These are phyloP conservation scores for Solanum dulcamara DNA, from an alignment of 257 asterid species.

Conservation along the genomic window DNA sequence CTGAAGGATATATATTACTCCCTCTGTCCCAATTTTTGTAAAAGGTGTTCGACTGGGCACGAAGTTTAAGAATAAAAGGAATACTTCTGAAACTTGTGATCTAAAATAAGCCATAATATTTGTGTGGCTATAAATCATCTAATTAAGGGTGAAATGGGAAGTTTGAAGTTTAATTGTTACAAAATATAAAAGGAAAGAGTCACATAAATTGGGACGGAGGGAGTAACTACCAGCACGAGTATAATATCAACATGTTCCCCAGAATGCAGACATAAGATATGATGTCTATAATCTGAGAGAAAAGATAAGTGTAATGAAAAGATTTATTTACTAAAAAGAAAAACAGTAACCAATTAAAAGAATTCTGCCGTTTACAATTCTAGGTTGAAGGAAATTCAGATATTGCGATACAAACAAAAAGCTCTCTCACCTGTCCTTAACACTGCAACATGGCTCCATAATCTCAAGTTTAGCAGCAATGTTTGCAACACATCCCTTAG, in stretches of 20 bases:
- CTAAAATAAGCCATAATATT: neutral
- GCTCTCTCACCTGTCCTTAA: slow-evolving; percentile 74
- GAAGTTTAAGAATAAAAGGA: neutral
- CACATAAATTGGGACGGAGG: neutral
- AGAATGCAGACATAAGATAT: neutral
- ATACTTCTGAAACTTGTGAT: too few species aligned
- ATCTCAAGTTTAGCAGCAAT: slow-evolving; percentile 91
- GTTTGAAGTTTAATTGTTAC: neutral
- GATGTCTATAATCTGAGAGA: neutral
- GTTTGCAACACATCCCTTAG: slow-evolving; percentile 80
- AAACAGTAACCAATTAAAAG: neutral
- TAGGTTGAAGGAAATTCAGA: neutral
- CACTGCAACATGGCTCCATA: slow-evolving; percentile 99
- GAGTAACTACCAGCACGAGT: neutral
- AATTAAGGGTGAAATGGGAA: neutral
- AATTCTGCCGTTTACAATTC: neutral
- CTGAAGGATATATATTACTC: neutral
- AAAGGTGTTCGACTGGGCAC: neutral
- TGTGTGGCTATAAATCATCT: neutral
- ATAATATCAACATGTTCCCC: neutral
- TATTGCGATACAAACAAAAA: neutral
- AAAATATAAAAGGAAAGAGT: neutral
- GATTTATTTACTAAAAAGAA: neutral
- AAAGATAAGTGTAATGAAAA: neutral
- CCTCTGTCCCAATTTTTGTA: neutral